Conservation (phyloP, 129 eudicot species). For the Dittrichia graveolens region DNA sequence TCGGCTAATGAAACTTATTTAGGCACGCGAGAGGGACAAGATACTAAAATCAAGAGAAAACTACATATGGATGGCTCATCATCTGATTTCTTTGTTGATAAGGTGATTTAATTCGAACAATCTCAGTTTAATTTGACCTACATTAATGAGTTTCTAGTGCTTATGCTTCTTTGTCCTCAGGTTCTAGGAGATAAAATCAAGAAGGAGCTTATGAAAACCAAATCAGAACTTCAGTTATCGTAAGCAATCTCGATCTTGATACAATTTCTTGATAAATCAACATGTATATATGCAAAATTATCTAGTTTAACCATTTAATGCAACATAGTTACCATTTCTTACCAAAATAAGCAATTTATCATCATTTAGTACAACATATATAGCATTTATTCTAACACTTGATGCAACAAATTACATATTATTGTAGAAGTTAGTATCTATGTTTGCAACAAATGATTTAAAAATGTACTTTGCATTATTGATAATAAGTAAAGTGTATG, state of each 20-base stretch:
- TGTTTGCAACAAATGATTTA: too few relatives aligned
- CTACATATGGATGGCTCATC: slow-evolving; percentile 62
- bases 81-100: slow-evolving; percentile 69
- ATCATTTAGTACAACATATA: too few relatives aligned
- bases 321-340: background rate
- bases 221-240: slow-evolving; percentile 69
- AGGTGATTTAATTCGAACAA: slow-evolving; percentile 37
- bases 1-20: slow-evolving; percentile 43
- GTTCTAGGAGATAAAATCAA: slow-evolving; percentile 68
- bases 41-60: slow-evolving; percentile 61
- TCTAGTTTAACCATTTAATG: too few relatives aligned
- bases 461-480: too few relatives aligned
- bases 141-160: slow-evolving; percentile 11
- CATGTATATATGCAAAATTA: background rate
- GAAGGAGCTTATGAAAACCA: slow-evolving; percentile 64
- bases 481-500: too few relatives aligned
- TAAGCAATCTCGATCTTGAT: slow-evolving; percentile 40
- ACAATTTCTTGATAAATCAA: slow-evolving; percentile 20
- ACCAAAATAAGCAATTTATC: background rate
- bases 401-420: background rate
- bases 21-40: slow-evolving; percentile 49
- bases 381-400: too few relatives aligned
- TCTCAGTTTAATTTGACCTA: background rate
- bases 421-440: too few relatives aligned
- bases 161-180: slow-evolving; percentile 35